Base-by-base conservation (phyloP, 176 grass and related monocot genomes). In the Rhipidocladum racemiflorum region DNA sequence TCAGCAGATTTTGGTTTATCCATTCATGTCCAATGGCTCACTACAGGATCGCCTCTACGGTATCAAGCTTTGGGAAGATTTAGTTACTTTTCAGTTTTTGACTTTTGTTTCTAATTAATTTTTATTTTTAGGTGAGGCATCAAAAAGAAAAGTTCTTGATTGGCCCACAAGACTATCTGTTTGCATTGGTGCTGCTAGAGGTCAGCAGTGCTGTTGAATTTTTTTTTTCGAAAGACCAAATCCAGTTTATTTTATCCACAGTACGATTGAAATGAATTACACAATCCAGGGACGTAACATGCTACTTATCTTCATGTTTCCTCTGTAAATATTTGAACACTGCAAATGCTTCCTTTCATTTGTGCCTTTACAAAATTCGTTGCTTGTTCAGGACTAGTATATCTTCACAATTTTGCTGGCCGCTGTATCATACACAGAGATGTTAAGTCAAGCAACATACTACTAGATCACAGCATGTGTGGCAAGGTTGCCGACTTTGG, bases 1-100 rank as follows among this genome's bases (percentile, higher is more conserved):
- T 88, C 91, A 94, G 43, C 88, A 94, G 63, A 94, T 94, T 73
- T 88, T 94, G 59, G 91, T 94, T 38, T 94, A 94, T 76, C 91
- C 85, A 23, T 90, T 91, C 88, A 94, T 94, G 91, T 94, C 86
- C 49, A 94, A 94, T 91, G 91, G 91, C 39, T 94, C 86, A 0
- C 83, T 94, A 86, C 91, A 88, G 69, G 91, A 94, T 84, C 85
- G 88, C 46, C 91, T 94, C 62, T 88, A 94, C 2, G 91, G 91
- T 94, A 90, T 50, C 39, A 77, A 80, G 20, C 69, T 83, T 75
- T 6, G 1, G 12, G 38, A 74, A 72, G 44, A 29, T 75, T 69
- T 64, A 43, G 46, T 43, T 61, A 79, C 16, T 40, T 77, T 42
- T 64, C 25, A 68, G 18, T 65, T 69, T 82, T 66, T 23, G 42